Percentiles rank a stretch among this genome's conserved stretches.
phyloP scores from a whole-genome alignment of 352 stramenopile species.

The Saprolegnia parasitica region DNA sequence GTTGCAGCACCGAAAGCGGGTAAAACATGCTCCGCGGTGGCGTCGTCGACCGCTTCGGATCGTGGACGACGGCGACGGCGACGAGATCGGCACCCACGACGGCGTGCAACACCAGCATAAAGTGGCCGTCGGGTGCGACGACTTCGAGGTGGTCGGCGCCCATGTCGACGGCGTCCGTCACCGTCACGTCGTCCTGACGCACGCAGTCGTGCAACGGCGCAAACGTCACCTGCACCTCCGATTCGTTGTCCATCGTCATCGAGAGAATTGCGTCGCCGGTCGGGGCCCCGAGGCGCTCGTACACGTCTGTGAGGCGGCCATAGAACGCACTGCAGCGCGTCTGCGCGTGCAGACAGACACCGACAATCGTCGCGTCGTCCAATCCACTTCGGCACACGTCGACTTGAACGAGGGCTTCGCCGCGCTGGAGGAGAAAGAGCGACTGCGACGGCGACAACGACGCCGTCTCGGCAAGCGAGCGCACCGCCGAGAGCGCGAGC shows the following conservation, averaged over 20 bases:
- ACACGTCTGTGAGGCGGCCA: background rate
- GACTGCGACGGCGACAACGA: background rate
- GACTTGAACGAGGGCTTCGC: slow-evolving; percentile 20
- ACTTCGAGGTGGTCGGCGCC: background rate
- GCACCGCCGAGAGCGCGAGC: background rate
- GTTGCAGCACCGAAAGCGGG: background rate
- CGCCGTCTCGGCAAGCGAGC: background rate
- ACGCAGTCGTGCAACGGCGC: background rate
- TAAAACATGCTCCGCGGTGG: background rate
- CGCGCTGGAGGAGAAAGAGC: background rate
- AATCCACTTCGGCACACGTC: background rate
- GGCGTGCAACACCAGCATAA: background rate
- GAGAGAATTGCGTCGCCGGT: background rate
- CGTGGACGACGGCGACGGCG: background rate
- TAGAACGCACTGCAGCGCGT: slow-evolving; percentile 20
- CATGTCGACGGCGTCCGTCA: background rate
- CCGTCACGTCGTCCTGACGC: background rate
- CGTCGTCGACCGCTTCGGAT: background rate
- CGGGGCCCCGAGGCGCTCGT: slow-evolving; percentile 3
- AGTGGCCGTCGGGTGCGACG: background rate
- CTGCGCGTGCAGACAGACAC: slow-evolving; percentile 13
- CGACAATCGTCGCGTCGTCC: background rate
- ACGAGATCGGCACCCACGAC: slow-evolving; percentile 8
- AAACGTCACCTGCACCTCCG: slow-evolving; percentile 2
- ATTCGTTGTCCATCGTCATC: background rate